These are phyloP conservation scores for Serendipita sp. DNA, from an alignment of 768 basidiomycete genomes.

Conservation along the genomic window DNA sequence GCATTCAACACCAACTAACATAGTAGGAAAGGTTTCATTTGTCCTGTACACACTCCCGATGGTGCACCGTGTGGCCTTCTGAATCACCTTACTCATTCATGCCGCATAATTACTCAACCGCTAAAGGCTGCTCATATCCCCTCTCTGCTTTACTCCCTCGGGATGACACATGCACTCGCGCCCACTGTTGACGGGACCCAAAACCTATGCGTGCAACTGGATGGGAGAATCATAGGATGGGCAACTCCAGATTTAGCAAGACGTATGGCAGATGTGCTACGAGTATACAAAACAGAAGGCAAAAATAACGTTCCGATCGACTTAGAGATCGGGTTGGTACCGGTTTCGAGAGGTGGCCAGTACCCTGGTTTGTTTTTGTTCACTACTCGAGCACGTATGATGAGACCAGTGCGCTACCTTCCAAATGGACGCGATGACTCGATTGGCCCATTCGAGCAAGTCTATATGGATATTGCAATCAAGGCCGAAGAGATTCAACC, in stretches of 20 bases:
- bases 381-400: constrained; percentile 76
- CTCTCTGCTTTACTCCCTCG: constrained; percentile 62
- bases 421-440: constrained; percentile 75
- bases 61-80: constrained; percentile 94
- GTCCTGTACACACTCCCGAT: constrained; percentile 97
- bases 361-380: constrained; percentile 95
- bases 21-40: constrained; percentile 61
- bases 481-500: constrained; percentile 68
- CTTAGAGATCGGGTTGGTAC: constrained; percentile 86
- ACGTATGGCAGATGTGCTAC: constrained; percentile 67
- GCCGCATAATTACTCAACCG: constrained; percentile 70
- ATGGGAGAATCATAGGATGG: constrained; percentile 91
- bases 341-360: constrained; percentile 79
- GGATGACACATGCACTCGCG: constrained; percentile 85
- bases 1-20: neutral
- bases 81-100: constrained; percentile 88
- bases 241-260: constrained; percentile 55
- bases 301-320: constrained; percentile 71
- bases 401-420: constrained; percentile 91
- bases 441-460: constrained; percentile 94
- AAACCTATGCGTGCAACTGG: constrained; percentile 84
- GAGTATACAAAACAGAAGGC: constrained; percentile 90
- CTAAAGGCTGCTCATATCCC: constrained; percentile 68
- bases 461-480: constrained; percentile 96
- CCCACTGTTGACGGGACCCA: constrained; percentile 57